These are phyloP conservation scores for Venturia effusa DNA, from an alignment of 2,329 filamentous ascomycete species.

Conservation along the genomic window DNA sequence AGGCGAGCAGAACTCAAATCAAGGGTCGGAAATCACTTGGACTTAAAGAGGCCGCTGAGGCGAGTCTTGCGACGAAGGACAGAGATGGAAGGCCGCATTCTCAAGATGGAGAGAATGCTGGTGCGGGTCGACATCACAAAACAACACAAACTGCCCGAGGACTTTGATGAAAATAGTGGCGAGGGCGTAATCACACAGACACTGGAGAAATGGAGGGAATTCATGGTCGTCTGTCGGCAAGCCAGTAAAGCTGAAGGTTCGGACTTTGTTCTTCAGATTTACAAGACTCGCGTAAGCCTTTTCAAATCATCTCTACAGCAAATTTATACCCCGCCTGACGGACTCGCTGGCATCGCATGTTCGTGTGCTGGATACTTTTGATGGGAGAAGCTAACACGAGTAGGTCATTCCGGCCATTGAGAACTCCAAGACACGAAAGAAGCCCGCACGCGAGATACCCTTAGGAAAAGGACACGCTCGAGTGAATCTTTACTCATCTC, in stretches of 20 bases:
- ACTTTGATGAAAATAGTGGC: slow-evolving; percentile 54
- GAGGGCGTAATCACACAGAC: slow-evolving; percentile 46
- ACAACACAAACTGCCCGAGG: slow-evolving; percentile 42
- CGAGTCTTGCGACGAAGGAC: background rate
- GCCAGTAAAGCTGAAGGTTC: slow-evolving; percentile 41
- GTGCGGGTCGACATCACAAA: slow-evolving; percentile 47
- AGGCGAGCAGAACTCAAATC: slow-evolving; percentile 26
- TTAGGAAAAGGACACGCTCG: slow-evolving; percentile 42
- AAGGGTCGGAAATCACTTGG: slow-evolving; percentile 29
- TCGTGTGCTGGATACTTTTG: slow-evolving; percentile 13
- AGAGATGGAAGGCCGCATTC: slow-evolving; percentile 44
- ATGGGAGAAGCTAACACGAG: background rate
- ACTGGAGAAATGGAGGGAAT: slow-evolving; percentile 56
- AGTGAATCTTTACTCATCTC: slow-evolving; percentile 53
- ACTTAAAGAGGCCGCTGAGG: slow-evolving; percentile 20
- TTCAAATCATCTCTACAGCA: background rate
- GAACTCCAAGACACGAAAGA: slow-evolving; percentile 39
- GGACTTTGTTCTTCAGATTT: slow-evolving; percentile 47
- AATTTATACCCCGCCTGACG: background rate
- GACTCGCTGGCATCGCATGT: background rate
- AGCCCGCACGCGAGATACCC: slow-evolving; percentile 46
- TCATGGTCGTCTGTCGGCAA: slow-evolving; percentile 49
- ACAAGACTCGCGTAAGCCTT: slow-evolving; percentile 38
- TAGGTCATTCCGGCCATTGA: slow-evolving; percentile 49
- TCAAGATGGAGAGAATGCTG: slow-evolving; percentile 60